These are phyloP conservation scores for Nothophytophthora sp. DNA, from an alignment of 352 stramenopile genomes.

Conservation along the genomic window DNA sequence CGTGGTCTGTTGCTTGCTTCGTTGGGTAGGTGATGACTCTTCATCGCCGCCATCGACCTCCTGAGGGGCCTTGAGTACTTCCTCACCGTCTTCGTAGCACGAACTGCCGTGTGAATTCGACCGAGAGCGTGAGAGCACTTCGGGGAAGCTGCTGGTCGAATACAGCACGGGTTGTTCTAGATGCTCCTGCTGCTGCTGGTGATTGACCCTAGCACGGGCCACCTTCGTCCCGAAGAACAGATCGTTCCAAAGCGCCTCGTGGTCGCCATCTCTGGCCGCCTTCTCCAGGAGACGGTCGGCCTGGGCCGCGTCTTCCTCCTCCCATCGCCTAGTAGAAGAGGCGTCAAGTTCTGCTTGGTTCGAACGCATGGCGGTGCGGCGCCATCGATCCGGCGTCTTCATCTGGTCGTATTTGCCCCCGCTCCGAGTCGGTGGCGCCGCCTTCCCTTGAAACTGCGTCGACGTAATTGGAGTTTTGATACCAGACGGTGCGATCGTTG, in stretches of 20 bases:
- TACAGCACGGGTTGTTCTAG: conserved; percentile 18
- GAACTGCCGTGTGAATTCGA: conserved; percentile 8
- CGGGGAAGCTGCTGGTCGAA: conserved; percentile 23
- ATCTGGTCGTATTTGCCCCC: conserved; percentile 22
- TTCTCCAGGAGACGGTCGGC: conserved; percentile 31
- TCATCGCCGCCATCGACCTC: neutral
- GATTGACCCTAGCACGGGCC: conserved; percentile 13
- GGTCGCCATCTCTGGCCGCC: conserved; percentile 17
- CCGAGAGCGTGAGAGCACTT: conserved; percentile 13
- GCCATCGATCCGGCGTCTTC: conserved; percentile 33
- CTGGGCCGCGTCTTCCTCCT: conserved; percentile 22
- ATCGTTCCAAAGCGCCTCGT: conserved; percentile 40
- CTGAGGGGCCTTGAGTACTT: neutral
- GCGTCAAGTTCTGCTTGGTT: conserved; percentile 25
- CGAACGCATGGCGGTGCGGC: conserved; percentile 24
- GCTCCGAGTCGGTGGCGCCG: conserved; percentile 4
- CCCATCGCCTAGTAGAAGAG: conserved; percentile 17
- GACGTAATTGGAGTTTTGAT: conserved; percentile 18
- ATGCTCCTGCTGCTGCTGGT: conserved; percentile 6
- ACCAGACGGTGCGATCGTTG: conserved; percentile 21
- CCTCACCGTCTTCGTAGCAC: conserved; percentile 11
- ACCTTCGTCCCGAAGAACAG: conserved; percentile 35
- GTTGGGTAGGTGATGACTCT: conserved; percentile 3
- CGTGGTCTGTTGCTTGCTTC: conserved; percentile 6
- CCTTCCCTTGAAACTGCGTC: conserved; percentile 1